Percentiles rank a stretch among this genome's conserved stretches.
Evolutionary conservation across 1,284 basidiomycete genomes (phyloP).

Genomic region (Rhodotorula sp.): DNA sequence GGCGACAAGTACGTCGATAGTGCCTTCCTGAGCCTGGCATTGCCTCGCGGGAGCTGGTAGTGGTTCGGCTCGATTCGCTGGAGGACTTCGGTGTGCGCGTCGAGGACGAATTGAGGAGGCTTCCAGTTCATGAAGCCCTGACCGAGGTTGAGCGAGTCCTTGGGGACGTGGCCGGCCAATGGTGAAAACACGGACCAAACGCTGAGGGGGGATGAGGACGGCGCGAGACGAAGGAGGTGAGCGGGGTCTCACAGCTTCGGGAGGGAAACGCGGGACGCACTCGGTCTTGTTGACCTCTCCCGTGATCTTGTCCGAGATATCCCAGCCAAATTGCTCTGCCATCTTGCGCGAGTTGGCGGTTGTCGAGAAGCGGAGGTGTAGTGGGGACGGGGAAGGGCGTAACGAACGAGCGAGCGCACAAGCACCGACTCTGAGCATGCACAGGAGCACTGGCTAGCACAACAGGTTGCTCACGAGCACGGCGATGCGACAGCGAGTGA

Average conservation of each 20-base stretch:
- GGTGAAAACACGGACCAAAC: slow-evolving; percentile 44
- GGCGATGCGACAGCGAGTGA: too few species aligned
- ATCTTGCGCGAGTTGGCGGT: too few species aligned
- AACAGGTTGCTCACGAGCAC: too few species aligned
- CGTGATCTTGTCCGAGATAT: slow-evolving; percentile 29
- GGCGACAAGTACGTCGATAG: slow-evolving; percentile 67
- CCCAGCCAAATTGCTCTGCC: slow-evolving; percentile 20
- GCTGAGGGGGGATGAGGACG: slow-evolving; percentile 3
- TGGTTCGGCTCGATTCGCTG: slow-evolving; percentile 55
- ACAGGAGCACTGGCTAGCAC: too few species aligned
- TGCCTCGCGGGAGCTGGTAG: slow-evolving; percentile 64
- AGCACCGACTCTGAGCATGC: too few species aligned
- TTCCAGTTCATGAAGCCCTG: slow-evolving; percentile 54
- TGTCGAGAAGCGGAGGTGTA: too few species aligned
- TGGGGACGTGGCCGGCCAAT: slow-evolving; percentile 42
- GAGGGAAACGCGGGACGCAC: not conserved
- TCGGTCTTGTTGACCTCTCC: slow-evolving; percentile 24
- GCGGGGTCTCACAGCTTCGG: not conserved
- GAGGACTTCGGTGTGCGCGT: slow-evolving; percentile 72
- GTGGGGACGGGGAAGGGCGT: too few species aligned
- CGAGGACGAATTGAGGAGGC: slow-evolving; percentile 77
- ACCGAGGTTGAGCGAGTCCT: slow-evolving; percentile 47
- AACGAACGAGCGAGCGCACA: too few species aligned
- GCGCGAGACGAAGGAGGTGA: not conserved
- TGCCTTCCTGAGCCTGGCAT: slow-evolving; percentile 78